Percentiles rank a stretch among this genome's conserved stretches.
Evolutionary conservation across 2,329 filamentous ascomycete genomes (phyloP).

Genomic region (Lachnellula arida): DNA sequence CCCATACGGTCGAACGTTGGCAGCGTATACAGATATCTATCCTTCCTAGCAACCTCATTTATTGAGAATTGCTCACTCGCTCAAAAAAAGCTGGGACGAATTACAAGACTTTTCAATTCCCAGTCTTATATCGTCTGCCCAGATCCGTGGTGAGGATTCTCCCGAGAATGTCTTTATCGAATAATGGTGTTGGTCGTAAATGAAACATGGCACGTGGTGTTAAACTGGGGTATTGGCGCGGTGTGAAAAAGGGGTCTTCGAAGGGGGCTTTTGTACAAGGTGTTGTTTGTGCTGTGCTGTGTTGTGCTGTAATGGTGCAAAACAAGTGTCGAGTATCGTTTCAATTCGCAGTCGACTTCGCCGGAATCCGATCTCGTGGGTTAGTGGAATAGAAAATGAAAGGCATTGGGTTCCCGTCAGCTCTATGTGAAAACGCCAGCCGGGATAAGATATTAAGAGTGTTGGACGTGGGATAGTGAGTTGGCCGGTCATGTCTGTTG

Average conservation of each 20-base stretch:
- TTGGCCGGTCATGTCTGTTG: conserved; percentile 30
- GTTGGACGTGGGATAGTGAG: conserved; percentile 13
- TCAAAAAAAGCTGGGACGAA: conserved; percentile 1
- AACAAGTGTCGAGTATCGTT: conserved; percentile 13
- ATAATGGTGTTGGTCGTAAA: conserved; percentile 10
- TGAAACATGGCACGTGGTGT: conserved; percentile 23
- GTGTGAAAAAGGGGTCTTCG: conserved; percentile 9
- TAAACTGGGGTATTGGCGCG: conserved; percentile 20
- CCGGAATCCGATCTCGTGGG: conserved; percentile 21
- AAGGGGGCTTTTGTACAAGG: conserved; percentile 19
- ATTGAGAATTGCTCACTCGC: conserved; percentile 1
- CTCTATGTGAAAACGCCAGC: conserved; percentile 26
- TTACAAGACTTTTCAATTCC: conserved; percentile 9
- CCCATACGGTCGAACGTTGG: conserved; percentile 19
- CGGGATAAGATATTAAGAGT: conserved; percentile 23
- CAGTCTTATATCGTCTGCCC: background rate
- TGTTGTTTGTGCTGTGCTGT: conserved; percentile 4
- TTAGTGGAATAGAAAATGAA: conserved; percentile 13
- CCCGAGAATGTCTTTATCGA: conserved; percentile 8
- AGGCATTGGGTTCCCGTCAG: conserved; percentile 15
- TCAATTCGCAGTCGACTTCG: conserved; percentile 27
- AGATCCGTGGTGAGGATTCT: conserved; percentile 3
- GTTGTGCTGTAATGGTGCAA: conserved; percentile 15
- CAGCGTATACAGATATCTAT: conserved; percentile 7
- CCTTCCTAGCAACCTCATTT: conserved; percentile 1